These are phyloP conservation scores for Penicillium sp. DNA, from an alignment of 2,329 filamentous ascomycete genomes.

Conservation along the genomic window DNA sequence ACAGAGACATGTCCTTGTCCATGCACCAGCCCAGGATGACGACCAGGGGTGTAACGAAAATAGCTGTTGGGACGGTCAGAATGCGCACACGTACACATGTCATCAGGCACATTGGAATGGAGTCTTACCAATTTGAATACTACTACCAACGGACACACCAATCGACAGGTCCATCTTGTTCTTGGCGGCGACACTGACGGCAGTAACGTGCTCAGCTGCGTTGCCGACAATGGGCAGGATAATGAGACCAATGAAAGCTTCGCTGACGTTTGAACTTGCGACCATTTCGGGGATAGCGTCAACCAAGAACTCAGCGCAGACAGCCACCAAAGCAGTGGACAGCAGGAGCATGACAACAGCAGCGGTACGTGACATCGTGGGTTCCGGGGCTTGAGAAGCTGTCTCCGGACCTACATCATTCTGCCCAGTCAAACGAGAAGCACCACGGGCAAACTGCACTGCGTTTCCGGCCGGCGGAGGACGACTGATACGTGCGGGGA, in stretches of 20 bases:
- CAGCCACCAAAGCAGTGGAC: slow-evolving; percentile 58
- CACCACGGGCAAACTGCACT: slow-evolving; percentile 34
- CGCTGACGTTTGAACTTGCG: slow-evolving; percentile 56
- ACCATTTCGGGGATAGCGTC: slow-evolving; percentile 69
- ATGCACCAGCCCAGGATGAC: slow-evolving; percentile 75
- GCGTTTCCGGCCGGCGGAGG: slow-evolving; percentile 31
- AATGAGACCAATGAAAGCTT: slow-evolving; percentile 77
- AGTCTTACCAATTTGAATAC: slow-evolving; percentile 64
- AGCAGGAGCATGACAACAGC: slow-evolving; percentile 55
- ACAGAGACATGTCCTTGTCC: slow-evolving; percentile 65
- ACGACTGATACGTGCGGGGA: slow-evolving; percentile 28
- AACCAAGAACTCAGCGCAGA: slow-evolving; percentile 70
- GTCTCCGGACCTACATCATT: slow-evolving; percentile 13
- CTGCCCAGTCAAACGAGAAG: slow-evolving; percentile 26
- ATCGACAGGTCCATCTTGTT: slow-evolving; percentile 85
- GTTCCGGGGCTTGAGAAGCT: slow-evolving; percentile 17
- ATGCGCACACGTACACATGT: not conserved
- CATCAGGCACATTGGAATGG: not conserved
- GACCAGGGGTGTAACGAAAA: slow-evolving; percentile 74
- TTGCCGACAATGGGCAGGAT: slow-evolving; percentile 81
- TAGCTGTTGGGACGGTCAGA: slow-evolving; percentile 42
- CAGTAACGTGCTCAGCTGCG: slow-evolving; percentile 76
- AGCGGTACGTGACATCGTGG: slow-evolving; percentile 55
- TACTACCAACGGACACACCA: slow-evolving; percentile 74
- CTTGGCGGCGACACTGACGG: slow-evolving; percentile 74